phyloP scores from a whole-genome alignment of 495 filamentous ascomycete species.

The Massariosphaeria phaeospora region DNA sequence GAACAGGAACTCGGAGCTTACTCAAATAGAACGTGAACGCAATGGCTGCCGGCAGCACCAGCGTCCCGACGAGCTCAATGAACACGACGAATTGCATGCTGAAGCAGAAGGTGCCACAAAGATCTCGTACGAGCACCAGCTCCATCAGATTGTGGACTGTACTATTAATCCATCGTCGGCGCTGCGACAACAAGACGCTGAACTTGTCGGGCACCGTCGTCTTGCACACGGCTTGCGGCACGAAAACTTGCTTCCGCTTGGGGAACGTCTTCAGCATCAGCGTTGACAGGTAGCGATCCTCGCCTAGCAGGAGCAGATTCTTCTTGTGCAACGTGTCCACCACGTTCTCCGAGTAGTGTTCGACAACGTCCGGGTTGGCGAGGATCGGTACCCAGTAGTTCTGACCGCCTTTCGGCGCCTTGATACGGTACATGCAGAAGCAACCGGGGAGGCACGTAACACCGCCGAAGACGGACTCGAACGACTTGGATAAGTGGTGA shows the following conservation, averaged over 20 bases:
- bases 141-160: slow-evolving; percentile 99
- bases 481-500: slow-evolving; percentile 92
- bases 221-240: slow-evolving; percentile 98
- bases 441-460: slow-evolving; percentile 98
- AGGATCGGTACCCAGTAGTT: slow-evolving; percentile 99
- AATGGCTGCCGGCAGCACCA: slow-evolving; percentile 93
- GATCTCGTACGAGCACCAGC: slow-evolving; percentile 87
- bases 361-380: slow-evolving; percentile 96
- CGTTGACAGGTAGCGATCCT: slow-evolving; percentile 94
- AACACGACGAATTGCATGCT: slow-evolving; percentile 99
- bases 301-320: slow-evolving; percentile 90
- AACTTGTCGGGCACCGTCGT: slow-evolving; percentile 93
- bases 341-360: slow-evolving; percentile 98
- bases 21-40: slow-evolving; percentile 93
- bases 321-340: slow-evolving; percentile 99
- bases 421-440: slow-evolving; percentile 99
- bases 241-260: slow-evolving; percentile 97
- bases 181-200: slow-evolving; percentile 85
- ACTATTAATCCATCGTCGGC: slow-evolving; percentile 98
- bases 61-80: slow-evolving; percentile 89
- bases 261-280: slow-evolving; percentile 99
- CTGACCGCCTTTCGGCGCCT: slow-evolving; percentile 94
- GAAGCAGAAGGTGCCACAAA: slow-evolving; percentile 99
- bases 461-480: slow-evolving; percentile 98
- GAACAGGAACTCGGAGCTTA: slow-evolving; percentile 47